Conservation (phyloP, 805 yeast genomes). For the Starmerella powellii region DNA sequence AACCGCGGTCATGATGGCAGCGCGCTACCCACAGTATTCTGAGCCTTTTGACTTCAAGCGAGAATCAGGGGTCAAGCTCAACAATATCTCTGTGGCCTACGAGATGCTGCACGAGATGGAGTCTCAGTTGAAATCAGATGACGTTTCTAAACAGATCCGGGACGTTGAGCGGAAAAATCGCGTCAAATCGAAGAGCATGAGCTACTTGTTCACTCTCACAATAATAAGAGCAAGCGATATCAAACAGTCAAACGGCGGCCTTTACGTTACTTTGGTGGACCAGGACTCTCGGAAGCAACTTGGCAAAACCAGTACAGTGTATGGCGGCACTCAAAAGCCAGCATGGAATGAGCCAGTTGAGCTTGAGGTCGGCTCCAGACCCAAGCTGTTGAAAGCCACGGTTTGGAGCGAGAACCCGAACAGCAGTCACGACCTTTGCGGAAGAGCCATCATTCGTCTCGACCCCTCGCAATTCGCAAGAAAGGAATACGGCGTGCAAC, state of each 20-base stretch:
- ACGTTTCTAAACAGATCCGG: slow-evolving; percentile 29
- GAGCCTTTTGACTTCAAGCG: slow-evolving; percentile 48
- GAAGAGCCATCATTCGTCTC: slow-evolving; percentile 47
- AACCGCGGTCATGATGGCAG: slow-evolving; percentile 18
- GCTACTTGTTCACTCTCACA: slow-evolving; percentile 45
- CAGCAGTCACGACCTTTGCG: slow-evolving; percentile 51
- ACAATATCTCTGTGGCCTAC: slow-evolving; percentile 39
- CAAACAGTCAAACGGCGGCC: slow-evolving; percentile 27
- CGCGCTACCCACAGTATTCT: slow-evolving; percentile 7
- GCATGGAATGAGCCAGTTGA: slow-evolving; percentile 85
- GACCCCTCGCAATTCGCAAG: slow-evolving; percentile 44
- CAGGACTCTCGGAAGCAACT: slow-evolving; percentile 41
- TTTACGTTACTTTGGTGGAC: slow-evolving; percentile 54
- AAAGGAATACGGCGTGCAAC: slow-evolving; percentile 57
- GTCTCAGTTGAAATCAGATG: slow-evolving; percentile 47
- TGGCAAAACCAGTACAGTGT: slow-evolving; percentile 57
- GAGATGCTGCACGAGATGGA: slow-evolving; percentile 22
- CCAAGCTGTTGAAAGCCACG: slow-evolving; percentile 43
- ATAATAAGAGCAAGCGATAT: slow-evolving; percentile 54
- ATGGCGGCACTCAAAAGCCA: slow-evolving; percentile 48
- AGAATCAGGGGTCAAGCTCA: slow-evolving; percentile 63
- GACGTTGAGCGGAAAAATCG: slow-evolving; percentile 19
- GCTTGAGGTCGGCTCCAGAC: slow-evolving; percentile 27
- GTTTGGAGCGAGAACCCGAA: slow-evolving; percentile 51
- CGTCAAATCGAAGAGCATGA: background rate